These are phyloP conservation scores for Plectosphaerella plurivora DNA, from an alignment of 2,329 filamentous ascomycete genomes.

Conservation along the genomic window DNA sequence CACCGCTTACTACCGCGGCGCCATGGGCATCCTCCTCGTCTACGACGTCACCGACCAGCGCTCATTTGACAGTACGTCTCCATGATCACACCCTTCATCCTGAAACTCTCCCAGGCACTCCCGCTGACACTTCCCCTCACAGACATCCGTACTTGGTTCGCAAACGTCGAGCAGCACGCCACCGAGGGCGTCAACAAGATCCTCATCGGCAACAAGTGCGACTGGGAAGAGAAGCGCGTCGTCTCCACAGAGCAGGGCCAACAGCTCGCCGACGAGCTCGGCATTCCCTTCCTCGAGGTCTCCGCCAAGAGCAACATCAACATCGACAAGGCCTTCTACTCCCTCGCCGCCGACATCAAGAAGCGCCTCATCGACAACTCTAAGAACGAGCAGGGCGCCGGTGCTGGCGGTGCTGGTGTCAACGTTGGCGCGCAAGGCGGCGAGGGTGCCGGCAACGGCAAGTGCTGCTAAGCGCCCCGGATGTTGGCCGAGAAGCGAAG, in stretches of 20 bases:
- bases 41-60: slow-evolving; percentile 98
- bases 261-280: slow-evolving; percentile 88
- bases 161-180: slow-evolving; percentile 96
- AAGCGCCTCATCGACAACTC: slow-evolving; percentile 92
- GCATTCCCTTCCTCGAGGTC: slow-evolving; percentile 97
- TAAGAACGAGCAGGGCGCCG: slow-evolving; percentile 63
- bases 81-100: background rate
- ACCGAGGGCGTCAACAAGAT: slow-evolving; percentile 99
- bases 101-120: background rate
- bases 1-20: slow-evolving; percentile 95
- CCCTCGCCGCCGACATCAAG: slow-evolving; percentile 93
- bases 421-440: slow-evolving; percentile 63
- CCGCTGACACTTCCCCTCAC: slow-evolving; percentile 12
- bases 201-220: slow-evolving; percentile 98
- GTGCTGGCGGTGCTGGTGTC: slow-evolving; percentile 46
- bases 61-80: slow-evolving; percentile 81
- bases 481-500: background rate
- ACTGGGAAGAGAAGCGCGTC: slow-evolving; percentile 98
- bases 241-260: slow-evolving; percentile 92
- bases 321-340: slow-evolving; percentile 98
- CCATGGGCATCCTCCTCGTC: slow-evolving; percentile 95
- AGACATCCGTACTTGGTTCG: slow-evolving; percentile 99
- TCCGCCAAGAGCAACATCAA: slow-evolving; percentile 99
- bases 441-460: slow-evolving; percentile 52
- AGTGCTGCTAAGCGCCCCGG: slow-evolving; percentile 67